Evolutionary conservation across 2,329 filamentous ascomycete species (phyloP).

Genomic region (Neonectria neomacrospora): DNA sequence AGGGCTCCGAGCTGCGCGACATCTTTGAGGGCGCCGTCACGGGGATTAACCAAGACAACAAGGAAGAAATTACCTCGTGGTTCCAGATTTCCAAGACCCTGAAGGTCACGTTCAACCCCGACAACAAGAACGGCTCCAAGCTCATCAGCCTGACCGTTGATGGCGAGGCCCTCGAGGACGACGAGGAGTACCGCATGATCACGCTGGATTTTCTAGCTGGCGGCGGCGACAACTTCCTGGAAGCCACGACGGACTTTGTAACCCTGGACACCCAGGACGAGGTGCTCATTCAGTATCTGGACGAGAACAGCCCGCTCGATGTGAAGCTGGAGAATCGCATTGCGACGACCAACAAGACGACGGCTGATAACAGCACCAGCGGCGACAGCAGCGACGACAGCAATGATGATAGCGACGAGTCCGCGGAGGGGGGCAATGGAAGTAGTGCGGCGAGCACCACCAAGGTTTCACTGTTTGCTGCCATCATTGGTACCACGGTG

Average conservation of each 20-base stretch:
- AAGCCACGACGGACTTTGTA: constrained; percentile 51
- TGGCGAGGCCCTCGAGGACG: constrained; percentile 58
- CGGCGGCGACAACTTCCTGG: constrained; percentile 71
- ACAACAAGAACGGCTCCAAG: constrained; percentile 58
- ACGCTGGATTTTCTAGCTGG: constrained; percentile 72
- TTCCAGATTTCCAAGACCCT: constrained; percentile 70
- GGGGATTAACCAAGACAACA: constrained; percentile 64
- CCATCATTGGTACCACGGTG: constrained; percentile 26
- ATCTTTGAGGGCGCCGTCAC: constrained; percentile 69
- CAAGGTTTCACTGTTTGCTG: constrained; percentile 25
- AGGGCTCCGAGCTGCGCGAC: constrained; percentile 65
- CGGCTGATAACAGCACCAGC: not conserved
- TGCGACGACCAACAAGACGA: constrained; percentile 34
- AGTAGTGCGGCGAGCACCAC: constrained; percentile 24
- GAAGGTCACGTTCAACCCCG: constrained; percentile 66
- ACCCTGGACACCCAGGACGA: constrained; percentile 65
- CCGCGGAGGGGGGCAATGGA: constrained; percentile 14
- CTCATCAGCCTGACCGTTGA: constrained; percentile 65
- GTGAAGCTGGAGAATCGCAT: constrained; percentile 59
- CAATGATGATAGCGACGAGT: constrained; percentile 8
- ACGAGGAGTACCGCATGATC: constrained; percentile 64
- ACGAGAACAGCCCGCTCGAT: constrained; percentile 59
- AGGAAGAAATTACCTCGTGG: constrained; percentile 64
- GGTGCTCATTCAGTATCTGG: constrained; percentile 63
- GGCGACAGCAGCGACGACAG: not conserved